Evolutionary conservation across 192 early-diverging fungal genomes (phyloP).

Genomic region (Neocallimastix lanati): DNA sequence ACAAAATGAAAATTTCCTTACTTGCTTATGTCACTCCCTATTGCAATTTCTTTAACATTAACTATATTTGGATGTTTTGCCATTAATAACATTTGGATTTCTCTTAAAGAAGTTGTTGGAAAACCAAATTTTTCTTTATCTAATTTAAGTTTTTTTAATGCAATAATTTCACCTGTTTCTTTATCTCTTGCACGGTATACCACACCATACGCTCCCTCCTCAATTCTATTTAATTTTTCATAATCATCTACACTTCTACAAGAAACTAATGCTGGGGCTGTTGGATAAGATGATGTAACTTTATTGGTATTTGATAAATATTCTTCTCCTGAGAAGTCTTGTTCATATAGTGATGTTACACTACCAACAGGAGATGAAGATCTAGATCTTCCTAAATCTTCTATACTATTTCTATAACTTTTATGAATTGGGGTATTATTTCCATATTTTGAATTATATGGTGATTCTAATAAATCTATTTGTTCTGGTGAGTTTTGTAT

Average conservation of each 20-base stretch:
- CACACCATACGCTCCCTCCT: constrained; percentile 90
- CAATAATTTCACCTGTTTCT: constrained; percentile 57
- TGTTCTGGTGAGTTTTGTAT: not conserved
- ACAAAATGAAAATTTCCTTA: constrained; percentile 9
- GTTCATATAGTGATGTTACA: not conserved
- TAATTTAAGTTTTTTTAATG: constrained; percentile 57
- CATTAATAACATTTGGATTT: constrained; percentile 51
- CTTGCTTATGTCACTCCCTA: constrained; percentile 39
- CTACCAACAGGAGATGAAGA: not conserved
- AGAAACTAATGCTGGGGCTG: not conserved
- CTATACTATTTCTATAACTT: not conserved
- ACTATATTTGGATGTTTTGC: constrained; percentile 74
- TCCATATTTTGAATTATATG: not conserved
- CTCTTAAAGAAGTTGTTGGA: constrained; percentile 57
- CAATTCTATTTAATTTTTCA: constrained; percentile 88
- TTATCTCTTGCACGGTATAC: constrained; percentile 81
- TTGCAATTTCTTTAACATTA: constrained; percentile 59
- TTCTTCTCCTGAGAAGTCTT: not conserved
- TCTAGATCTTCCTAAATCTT: not conserved
- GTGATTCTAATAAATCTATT: not conserved
- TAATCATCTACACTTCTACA: constrained; percentile 69
- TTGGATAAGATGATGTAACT: not conserved
- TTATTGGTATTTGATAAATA: not conserved
- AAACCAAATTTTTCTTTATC: constrained; percentile 57
- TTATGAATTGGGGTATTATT: not conserved